Evolutionary conservation across 2,329 filamentous ascomycete species (phyloP).

Genomic region (Ophiostoma angusticollis): DNA sequence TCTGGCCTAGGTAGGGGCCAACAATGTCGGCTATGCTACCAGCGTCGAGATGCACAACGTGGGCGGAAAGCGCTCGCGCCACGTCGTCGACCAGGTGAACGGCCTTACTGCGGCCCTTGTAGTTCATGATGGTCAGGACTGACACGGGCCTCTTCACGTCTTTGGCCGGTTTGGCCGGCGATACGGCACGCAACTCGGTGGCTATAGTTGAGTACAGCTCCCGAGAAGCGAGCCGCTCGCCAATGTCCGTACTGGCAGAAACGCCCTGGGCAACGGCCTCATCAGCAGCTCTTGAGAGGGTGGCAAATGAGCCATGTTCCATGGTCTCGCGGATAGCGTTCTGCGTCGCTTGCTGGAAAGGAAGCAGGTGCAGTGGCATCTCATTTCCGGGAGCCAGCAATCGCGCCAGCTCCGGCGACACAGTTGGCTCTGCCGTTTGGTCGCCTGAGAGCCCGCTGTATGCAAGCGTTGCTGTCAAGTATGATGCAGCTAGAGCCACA

Average conservation of each 20-base stretch:
- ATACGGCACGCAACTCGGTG: conserved; percentile 19
- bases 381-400: conserved; percentile 7
- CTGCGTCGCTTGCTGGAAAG: background rate
- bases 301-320: background rate
- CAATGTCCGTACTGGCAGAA: conserved; percentile 3
- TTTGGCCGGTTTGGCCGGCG: conserved; percentile 13
- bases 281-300: conserved; percentile 5
- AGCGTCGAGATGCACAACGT: conserved; percentile 56
- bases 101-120: conserved; percentile 19
- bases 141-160: conserved; percentile 22
- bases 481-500: conserved; percentile 8
- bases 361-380: conserved; percentile 1
- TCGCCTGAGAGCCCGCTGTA: background rate
- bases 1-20: conserved; percentile 56
- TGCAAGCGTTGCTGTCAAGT: conserved; percentile 4
- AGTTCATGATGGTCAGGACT: conserved; percentile 24
- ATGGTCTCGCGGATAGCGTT: conserved; percentile 3
- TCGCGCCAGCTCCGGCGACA: too few species aligned
- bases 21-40: conserved; percentile 57
- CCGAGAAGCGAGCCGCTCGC: conserved; percentile 17
- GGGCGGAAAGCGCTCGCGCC: conserved; percentile 37
- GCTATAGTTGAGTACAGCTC: conserved; percentile 22
- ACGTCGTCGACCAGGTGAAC: conserved; percentile 19
- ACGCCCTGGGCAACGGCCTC: conserved; percentile 3
- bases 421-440: background rate